phyloP scores from a whole-genome alignment of 257 asterid genomes.

The Nemophila menziesii region DNA sequence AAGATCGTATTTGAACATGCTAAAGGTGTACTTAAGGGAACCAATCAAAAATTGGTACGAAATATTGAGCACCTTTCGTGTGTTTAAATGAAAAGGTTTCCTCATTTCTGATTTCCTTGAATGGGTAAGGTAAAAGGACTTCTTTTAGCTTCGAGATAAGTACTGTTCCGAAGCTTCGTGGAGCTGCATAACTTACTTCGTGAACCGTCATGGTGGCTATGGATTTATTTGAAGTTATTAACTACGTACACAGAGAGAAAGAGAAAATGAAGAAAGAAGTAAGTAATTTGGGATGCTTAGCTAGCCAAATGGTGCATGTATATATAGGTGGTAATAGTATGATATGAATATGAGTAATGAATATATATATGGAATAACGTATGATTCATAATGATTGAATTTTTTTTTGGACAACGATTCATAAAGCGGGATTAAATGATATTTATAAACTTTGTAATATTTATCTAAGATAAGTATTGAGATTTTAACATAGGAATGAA shows the following conservation, averaged over 20 bases:
- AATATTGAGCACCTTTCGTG: slow-evolving; percentile 32
- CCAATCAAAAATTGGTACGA: slow-evolving; percentile 58
- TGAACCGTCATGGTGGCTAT: slow-evolving; percentile 8
- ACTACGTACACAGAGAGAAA: no score
- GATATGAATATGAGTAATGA: no score
- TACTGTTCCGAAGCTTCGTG: slow-evolving; percentile 33
- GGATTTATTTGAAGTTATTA: no score
- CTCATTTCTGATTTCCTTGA: slow-evolving; percentile 28
- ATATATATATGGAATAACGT: slow-evolving; percentile 7
- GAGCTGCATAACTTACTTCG: slow-evolving; percentile 33
- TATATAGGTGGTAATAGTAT: slow-evolving; percentile 4
- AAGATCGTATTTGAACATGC: slow-evolving; percentile 52
- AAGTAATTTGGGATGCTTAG: no score
- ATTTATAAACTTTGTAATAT: no score
- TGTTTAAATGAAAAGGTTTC: slow-evolving; percentile 11
- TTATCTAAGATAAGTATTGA: no score
- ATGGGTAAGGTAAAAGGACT: slow-evolving; percentile 66
- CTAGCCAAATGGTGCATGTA: slow-evolving; percentile 5
- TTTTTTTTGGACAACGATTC: no score
- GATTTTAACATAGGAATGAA: no score
- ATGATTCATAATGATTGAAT: background rate
- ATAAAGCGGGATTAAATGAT: no score
- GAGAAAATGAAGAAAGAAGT: background rate
- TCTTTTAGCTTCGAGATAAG: slow-evolving; percentile 36
- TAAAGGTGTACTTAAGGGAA: slow-evolving; percentile 34